Percentiles rank a stretch among this genome's conserved stretches.
These are phyloP conservation scores for Linnemannia elongata DNA, from an alignment of 192 early-diverging fungal genomes.

Conservation along the genomic window DNA sequence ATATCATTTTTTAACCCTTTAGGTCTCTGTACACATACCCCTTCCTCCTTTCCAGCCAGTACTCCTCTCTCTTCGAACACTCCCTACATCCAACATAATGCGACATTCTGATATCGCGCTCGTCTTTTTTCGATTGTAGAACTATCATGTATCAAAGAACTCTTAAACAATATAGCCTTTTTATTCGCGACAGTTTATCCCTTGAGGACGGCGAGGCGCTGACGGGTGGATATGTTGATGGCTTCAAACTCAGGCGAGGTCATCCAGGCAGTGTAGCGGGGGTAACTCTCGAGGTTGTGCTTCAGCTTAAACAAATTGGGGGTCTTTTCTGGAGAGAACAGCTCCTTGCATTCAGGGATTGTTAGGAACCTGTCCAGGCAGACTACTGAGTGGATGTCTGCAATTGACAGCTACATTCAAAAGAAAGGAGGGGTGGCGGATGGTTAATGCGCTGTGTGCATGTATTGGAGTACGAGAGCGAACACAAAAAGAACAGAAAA, in stretches of 20 bases:
- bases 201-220: constrained; percentile 37
- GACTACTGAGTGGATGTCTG: constrained; percentile 39
- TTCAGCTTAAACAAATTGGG: constrained; percentile 33
- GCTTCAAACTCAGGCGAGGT: constrained; percentile 33
- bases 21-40: constrained; percentile 11
- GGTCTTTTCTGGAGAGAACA: constrained; percentile 20
- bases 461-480: not conserved
- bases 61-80: not conserved
- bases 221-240: constrained; percentile 38
- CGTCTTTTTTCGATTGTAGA: too few relatives aligned
- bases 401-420: constrained; percentile 22
- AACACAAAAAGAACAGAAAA: not conserved
- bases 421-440: too few relatives aligned
- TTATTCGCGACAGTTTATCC: not conserved
- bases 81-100: too few relatives aligned
- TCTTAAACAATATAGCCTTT: not conserved
- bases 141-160: too few relatives aligned
- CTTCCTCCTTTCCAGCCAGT: not conserved
- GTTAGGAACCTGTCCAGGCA: constrained; percentile 41
- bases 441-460: too few relatives aligned
- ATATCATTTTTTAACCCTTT: not conserved
- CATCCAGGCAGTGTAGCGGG: constrained; percentile 30
- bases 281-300: constrained; percentile 14
- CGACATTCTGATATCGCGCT: too few relatives aligned
- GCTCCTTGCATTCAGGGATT: constrained; percentile 39